Evolutionary conservation across 2,329 filamentous ascomycete genomes (phyloP), one percentile per base, ranked within the genome.

Genomic region (Aspergillus intermedius): DNA sequence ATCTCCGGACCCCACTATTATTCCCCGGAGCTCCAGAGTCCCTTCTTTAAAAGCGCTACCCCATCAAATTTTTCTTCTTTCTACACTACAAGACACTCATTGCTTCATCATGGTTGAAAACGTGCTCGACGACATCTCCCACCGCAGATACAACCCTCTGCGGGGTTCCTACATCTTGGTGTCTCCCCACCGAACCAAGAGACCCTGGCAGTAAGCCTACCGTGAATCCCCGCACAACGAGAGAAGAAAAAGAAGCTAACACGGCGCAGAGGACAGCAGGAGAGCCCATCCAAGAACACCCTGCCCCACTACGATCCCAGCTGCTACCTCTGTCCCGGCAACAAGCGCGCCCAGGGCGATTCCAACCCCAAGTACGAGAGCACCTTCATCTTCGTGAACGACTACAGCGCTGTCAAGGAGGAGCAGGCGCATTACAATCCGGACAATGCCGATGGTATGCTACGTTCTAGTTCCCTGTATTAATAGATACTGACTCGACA

Each of bases 361-460:
- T 67, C 70, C 51, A 98, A 98, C 62, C 91, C 93, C 1, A 77
- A 87, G 47, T 98, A 97, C 65, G 78, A 87, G 46, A 82, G 82
- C 61, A 95, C 90, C 0, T 97, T 94, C 66, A 86, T 91, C 35
- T 98, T 98, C 63, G 87, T 97, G 58, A 98, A 98, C 63, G 93
- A 98, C 68, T 98, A 93, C 71, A 94, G 89, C 62, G 93, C 93
- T 2, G 91, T 98, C 45, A 96, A 95, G 72, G 91, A 96, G 71
- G 78, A 87, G 54, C 93, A 98, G 69, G 83, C 85, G 25, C 83
- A 88, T 43, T 98, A 97, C 69, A 70, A 74, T 17, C 73, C 73
- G 12, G 68, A 74, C 19, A 67, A 71, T n/a, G 69, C 74, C 60
- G 75, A 73, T 54, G 74, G 78, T 21, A 40, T 22, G 37, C 10